These are phyloP conservation scores for Alternaria sp. DNA, from an alignment of 2,329 filamentous ascomycete genomes.

Conservation along the genomic window DNA sequence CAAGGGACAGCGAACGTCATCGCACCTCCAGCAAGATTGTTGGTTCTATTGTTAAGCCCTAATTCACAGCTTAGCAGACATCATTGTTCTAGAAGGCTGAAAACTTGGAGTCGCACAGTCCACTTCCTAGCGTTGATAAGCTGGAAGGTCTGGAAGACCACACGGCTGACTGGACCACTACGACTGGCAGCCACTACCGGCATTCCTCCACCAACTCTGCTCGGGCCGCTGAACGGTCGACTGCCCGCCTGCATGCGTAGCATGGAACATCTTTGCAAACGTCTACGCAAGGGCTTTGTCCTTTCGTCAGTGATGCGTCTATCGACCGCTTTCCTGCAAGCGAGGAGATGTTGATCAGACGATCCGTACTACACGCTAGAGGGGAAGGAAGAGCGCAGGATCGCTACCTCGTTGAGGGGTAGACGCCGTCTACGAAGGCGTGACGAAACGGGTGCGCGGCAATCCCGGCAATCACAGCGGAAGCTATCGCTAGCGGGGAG, in stretches of 20 bases:
- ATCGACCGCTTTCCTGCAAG: background rate
- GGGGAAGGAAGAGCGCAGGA: background rate
- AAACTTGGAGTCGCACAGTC: background rate
- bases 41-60: background rate
- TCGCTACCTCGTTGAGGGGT: background rate
- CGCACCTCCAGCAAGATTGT: background rate
- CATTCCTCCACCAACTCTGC: background rate
- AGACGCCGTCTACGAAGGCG: background rate
- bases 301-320: constrained; percentile 2
- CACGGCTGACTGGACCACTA: background rate
- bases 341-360: background rate
- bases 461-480: background rate
- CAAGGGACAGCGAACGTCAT: background rate
- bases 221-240: background rate
- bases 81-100: background rate
- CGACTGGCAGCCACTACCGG: background rate
- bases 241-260: background rate
- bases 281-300: constrained; percentile 5
- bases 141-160: background rate
- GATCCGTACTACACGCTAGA: background rate
- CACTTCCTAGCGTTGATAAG: background rate
- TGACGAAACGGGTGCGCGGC: background rate
- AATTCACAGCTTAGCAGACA: background rate
- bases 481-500: background rate
- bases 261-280: background rate